phyloP scores from a whole-genome alignment of 73 alveolate species.

The Vitrella brassicaformis region DNA sequence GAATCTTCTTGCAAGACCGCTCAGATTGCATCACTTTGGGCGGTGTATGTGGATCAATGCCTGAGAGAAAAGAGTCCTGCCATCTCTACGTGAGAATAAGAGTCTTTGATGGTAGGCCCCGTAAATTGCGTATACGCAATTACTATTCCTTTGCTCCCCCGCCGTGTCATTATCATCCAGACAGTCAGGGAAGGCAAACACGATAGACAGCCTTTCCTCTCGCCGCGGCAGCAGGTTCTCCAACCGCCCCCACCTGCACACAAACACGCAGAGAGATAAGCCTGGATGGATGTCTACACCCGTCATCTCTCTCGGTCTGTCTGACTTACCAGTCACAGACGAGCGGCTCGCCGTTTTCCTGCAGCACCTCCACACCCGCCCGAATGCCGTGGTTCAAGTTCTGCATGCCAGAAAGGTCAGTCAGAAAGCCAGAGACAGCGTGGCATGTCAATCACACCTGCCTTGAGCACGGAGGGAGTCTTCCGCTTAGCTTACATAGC shows the following conservation, averaged over 20 bases:
- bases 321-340: not conserved
- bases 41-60: no score
- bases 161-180: no score
- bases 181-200: conserved; percentile 20
- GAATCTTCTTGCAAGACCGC: no score
- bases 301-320: not conserved
- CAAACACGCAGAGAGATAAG: not conserved
- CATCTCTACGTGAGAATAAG: no score
- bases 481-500: not conserved
- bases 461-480: not conserved
- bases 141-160: no score
- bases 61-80: no score
- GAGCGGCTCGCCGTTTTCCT: not conserved
- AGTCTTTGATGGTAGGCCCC: no score
- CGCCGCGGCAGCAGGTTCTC: conserved; percentile 13
- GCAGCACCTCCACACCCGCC: conserved; percentile 4
- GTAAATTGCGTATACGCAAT: no score
- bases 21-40: no score
- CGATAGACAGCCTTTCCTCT: conserved; percentile 16
- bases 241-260: conserved; percentile 17
- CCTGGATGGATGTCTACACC: not conserved
- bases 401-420: not conserved
- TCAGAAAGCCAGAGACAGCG: not conserved
- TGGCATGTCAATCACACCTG: not conserved
- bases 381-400: conserved; percentile 29